Conservation (phyloP, 2,329 filamentous ascomycete species). For the Sclerotinia sclerotiorum region DNA sequence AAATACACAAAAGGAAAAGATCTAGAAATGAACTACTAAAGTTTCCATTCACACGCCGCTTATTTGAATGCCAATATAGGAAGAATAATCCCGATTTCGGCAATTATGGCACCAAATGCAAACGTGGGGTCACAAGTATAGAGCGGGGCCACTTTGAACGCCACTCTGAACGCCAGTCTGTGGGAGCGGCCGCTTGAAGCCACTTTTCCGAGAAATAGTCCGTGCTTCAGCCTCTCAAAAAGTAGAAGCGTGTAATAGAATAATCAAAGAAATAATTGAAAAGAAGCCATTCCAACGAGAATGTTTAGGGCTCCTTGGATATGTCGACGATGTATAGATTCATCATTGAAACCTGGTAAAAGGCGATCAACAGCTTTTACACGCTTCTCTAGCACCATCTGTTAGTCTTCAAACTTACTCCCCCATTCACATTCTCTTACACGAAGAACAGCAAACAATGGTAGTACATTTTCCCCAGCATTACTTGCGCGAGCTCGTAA, state of each 20-base stretch:
- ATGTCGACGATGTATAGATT: constrained; percentile 51
- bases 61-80: constrained; percentile 8
- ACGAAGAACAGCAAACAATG: constrained; percentile 34
- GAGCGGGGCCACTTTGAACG: neutral
- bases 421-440: constrained; percentile 26
- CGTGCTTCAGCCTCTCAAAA: constrained; percentile 5
- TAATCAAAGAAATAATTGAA: constrained; percentile 19
- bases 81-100: constrained; percentile 8
- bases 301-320: constrained; percentile 51
- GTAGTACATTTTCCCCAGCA: constrained; percentile 46
- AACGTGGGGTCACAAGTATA: constrained; percentile 22
- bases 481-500: constrained; percentile 60
- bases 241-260: constrained; percentile 4
- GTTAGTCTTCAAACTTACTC: constrained; percentile 39
- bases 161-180: neutral
- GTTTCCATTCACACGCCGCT: neutral
- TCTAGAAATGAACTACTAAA: neutral
- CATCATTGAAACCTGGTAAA: constrained; percentile 34
- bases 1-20: neutral
- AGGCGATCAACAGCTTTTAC: constrained; percentile 31
- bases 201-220: neutral
- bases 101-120: neutral
- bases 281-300: constrained; percentile 26
- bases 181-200: constrained; percentile 3
- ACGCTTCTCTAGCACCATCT: constrained; percentile 47